These are phyloP conservation scores for Penicillium polonicum DNA, from an alignment of 2,329 filamentous ascomycete genomes.

Conservation along the genomic window DNA sequence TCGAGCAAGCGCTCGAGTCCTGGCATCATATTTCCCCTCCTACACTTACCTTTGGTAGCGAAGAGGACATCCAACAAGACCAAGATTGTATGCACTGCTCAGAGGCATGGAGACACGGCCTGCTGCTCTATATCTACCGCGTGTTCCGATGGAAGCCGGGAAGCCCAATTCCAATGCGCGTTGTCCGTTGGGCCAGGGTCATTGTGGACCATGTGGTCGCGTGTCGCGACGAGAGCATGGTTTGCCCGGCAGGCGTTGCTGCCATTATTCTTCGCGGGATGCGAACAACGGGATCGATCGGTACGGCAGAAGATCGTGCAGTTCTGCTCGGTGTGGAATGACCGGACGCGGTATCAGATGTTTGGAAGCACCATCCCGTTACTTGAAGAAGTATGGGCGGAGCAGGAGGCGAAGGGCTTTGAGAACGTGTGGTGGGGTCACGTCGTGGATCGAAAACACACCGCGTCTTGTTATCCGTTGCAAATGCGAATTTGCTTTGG, in stretches of 20 bases:
- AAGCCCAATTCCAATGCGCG: not conserved
- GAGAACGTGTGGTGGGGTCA: not conserved
- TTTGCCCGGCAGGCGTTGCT: not conserved
- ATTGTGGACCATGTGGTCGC: not conserved
- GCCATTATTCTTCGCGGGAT: not conserved
- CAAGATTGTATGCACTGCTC: not conserved
- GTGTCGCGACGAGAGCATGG: not conserved
- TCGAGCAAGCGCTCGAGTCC: not conserved
- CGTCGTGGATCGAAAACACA: not conserved
- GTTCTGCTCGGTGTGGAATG: not conserved
- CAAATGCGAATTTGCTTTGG: not conserved
- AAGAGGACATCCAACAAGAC: not conserved
- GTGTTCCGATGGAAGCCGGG: not conserved
- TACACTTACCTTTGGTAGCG: not conserved
- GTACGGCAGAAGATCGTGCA: not conserved
- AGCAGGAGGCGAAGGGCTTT: not conserved
- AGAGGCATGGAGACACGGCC: not conserved
- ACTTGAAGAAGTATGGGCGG: not conserved
- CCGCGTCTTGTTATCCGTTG: not conserved
- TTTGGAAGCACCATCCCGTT: not conserved
- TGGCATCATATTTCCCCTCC: not conserved
- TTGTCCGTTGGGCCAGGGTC: not conserved
- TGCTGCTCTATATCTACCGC: not conserved
- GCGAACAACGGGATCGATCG: not conserved
- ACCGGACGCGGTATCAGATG: not conserved